Base-by-base conservation (phyloP, 352 stramenopile species). In the Globisporangium paroecandrum region DNA sequence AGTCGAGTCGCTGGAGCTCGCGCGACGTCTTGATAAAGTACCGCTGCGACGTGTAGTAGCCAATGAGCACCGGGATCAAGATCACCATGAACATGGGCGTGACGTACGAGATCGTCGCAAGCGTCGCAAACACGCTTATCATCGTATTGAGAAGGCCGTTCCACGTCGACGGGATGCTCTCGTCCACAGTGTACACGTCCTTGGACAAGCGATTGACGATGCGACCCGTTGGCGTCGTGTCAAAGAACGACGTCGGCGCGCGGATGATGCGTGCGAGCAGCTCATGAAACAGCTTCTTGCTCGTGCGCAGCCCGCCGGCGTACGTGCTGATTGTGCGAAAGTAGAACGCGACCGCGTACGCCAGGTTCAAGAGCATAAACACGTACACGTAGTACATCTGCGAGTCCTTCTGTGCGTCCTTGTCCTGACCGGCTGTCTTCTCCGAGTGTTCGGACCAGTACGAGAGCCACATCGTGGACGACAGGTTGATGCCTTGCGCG, bases 1-100 rank as follows among this genome's bases (percentile, higher is more conserved):
- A 97, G 72, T 99, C 97, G 29, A 99, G 83, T 49, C 97, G 89
- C 81, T 99, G 98, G 3, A 99, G 77, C 69, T 99, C 97, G 22
- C 87, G 81, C 65, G 89, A 88, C 1, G 82, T 95, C 64, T 85
- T 88, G 70, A 98, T 94, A 70, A 98, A 98, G 72, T 98, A 99
- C 13, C 94, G 95, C 79, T 90, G 83, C 6, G 83, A 89, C 53
- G 79, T 69, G 67, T 89, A 90, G 70, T 89, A 90, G 7, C 76
- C 76, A 25, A 89, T 65, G 18, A 91, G 58, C 25, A 90, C 74
- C 1, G 94, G 95, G 3, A 89, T 43, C 13, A 96, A 58, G 49
- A 94, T 83, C 13, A 82, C 66, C 75, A 95, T 91, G 64, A 88
- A 89, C 8, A 77, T 65, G 0, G 83, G 85, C 9, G 84, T 90